Conservation (phyloP, 2,329 filamentous ascomycete genomes). For the Penicillium sclerotigenum region DNA sequence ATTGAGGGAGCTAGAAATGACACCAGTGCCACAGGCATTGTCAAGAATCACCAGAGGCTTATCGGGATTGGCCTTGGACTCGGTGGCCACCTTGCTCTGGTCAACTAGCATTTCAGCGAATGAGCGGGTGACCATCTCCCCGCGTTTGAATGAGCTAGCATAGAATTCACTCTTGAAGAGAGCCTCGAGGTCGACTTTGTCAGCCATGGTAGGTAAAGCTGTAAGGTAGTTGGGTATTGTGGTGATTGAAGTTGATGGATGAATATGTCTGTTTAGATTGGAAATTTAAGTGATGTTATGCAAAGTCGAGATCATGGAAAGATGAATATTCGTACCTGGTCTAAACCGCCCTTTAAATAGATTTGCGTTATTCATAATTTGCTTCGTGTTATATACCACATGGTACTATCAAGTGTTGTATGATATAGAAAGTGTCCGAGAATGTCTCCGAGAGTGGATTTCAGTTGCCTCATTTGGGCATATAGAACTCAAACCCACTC, state of each 20-base stretch:
- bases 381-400: no score
- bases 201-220: slow-evolving; percentile 5
- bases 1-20: slow-evolving; percentile 49
- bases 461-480: neutral
- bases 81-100: slow-evolving; percentile 25
- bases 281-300: neutral
- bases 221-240: no score
- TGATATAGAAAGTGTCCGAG: slow-evolving; percentile 17
- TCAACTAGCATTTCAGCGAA: slow-evolving; percentile 32
- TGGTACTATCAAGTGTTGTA: neutral
- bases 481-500: neutral
- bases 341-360: neutral
- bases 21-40: slow-evolving; percentile 53
- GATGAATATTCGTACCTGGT: neutral
- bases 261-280: neutral
- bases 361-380: no score
- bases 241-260: neutral
- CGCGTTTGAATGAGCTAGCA: slow-evolving; percentile 26
- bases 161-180: slow-evolving; percentile 23
- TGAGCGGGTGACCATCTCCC: slow-evolving; percentile 30
- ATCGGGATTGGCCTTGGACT: slow-evolving; percentile 14
- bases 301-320: neutral
- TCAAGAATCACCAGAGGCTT: slow-evolving; percentile 46
- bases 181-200: neutral
- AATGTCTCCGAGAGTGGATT: slow-evolving; percentile 19